Conservation (phyloP, 106 monocot genomes). For the Narthecium ossifragum region DNA sequence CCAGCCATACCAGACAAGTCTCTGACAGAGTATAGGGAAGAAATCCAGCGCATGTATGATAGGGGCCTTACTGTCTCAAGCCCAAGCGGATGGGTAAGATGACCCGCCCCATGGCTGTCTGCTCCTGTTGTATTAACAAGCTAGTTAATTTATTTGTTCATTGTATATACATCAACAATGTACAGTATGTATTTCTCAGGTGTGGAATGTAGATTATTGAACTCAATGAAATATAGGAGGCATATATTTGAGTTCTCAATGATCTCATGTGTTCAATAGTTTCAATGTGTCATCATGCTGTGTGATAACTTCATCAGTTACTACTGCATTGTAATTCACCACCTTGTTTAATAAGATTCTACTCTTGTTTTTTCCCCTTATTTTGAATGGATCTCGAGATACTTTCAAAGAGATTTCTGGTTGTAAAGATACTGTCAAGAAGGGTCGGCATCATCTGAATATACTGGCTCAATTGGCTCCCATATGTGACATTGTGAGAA, state of each 20-base stretch:
- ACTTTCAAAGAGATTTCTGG: too few species aligned
- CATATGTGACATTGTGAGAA: too few species aligned
- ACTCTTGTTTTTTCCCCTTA: too few species aligned
- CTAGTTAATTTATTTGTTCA: neutral
- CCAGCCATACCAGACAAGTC: conserved; percentile 71
- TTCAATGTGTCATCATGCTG: neutral
- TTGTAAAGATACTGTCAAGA: too few species aligned
- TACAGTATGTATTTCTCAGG: neutral
- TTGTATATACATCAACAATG: neutral
- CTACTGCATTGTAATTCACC: too few species aligned
- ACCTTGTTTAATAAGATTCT: too few species aligned
- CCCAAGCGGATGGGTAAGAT: conserved; percentile 8
- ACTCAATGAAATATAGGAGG: neutral
- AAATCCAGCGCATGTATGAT: conserved; percentile 95
- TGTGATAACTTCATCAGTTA: neutral
- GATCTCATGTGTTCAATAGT: neutral
- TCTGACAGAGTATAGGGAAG: conserved; percentile 73
- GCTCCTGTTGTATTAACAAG: neutral
- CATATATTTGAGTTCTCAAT: neutral
- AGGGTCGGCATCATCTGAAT: too few species aligned
- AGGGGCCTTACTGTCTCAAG: conserved; percentile 31
- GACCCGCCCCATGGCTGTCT: neutral
- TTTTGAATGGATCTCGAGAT: too few species aligned
- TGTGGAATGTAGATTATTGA: neutral
- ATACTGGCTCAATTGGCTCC: too few species aligned